Evolutionary conservation across 2,329 filamentous ascomycete species (phyloP).

Genomic region (Trichocomaceae sp.): DNA sequence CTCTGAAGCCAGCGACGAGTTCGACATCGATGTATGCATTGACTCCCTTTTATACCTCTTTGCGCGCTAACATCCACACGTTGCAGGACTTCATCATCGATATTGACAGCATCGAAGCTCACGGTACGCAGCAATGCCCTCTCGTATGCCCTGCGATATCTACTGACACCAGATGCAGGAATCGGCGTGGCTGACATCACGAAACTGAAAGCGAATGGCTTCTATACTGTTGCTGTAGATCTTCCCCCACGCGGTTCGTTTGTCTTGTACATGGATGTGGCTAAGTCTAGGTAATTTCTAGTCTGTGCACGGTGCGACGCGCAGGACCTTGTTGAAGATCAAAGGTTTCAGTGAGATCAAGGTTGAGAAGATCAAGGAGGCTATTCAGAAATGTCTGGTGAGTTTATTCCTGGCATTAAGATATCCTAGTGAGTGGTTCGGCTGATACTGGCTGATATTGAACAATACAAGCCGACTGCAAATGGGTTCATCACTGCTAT

Average conservation of each 20-base stretch:
- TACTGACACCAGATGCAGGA: slow-evolving; percentile 33
- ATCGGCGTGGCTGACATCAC: slow-evolving; percentile 60
- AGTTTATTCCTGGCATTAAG: slow-evolving; percentile 13
- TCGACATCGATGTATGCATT: slow-evolving; percentile 42
- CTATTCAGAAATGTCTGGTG: slow-evolving; percentile 55
- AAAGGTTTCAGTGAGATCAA: slow-evolving; percentile 65
- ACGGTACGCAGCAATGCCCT: slow-evolving; percentile 40
- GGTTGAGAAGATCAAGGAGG: slow-evolving; percentile 65
- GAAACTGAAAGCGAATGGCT: slow-evolving; percentile 58
- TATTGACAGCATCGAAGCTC: slow-evolving; percentile 59
- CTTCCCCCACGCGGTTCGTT: too few relatives aligned
- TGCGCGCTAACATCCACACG: not conserved
- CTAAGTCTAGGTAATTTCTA: slow-evolving; percentile 22
- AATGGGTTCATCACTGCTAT: slow-evolving; percentile 60
- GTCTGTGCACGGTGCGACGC: slow-evolving; percentile 56
- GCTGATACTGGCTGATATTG: too few relatives aligned
- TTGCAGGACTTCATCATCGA: slow-evolving; percentile 55
- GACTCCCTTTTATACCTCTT: not conserved
- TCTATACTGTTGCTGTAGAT: slow-evolving; percentile 56
- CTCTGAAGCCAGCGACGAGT: slow-evolving; percentile 49
- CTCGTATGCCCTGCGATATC: not conserved
- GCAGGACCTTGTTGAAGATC: slow-evolving; percentile 57
- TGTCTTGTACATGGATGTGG: not conserved
- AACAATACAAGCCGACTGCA: slow-evolving; percentile 44
- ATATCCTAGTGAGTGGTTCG: slow-evolving; percentile 9